Conservation (phyloP, 495 filamentous ascomycete species). For the Filosporella fistucella region DNA sequence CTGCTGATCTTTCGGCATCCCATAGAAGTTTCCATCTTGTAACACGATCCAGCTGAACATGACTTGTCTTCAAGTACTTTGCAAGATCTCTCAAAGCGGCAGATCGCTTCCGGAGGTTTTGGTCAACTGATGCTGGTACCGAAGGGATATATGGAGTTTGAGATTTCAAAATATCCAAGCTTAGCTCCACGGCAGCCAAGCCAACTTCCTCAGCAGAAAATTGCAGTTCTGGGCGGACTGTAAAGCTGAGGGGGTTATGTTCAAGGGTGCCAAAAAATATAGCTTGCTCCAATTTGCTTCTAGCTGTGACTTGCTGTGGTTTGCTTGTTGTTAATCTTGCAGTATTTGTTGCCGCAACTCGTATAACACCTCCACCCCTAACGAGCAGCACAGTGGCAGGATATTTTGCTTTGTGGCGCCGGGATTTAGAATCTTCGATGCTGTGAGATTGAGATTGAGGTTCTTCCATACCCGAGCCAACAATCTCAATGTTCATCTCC, state of each 20-base stretch:
- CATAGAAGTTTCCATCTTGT: slow-evolving; percentile 80
- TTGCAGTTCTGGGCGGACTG: slow-evolving; percentile 51
- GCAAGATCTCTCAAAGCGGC: slow-evolving; percentile 69
- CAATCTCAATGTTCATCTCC: slow-evolving; percentile 53
- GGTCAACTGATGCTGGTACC: slow-evolving; percentile 68
- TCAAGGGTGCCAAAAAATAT: slow-evolving; percentile 82
- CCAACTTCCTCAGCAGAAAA: slow-evolving; percentile 70
- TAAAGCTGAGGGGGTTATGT: slow-evolving; percentile 77
- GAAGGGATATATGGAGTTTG: slow-evolving; percentile 65
- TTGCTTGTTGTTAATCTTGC: slow-evolving; percentile 43
- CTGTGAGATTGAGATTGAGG: slow-evolving; percentile 32
- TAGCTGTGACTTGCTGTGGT: slow-evolving; percentile 61
- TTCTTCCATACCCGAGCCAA: slow-evolving; percentile 58
- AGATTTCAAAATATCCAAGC: slow-evolving; percentile 76
- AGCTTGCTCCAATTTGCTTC: slow-evolving; percentile 88
- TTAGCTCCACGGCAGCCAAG: slow-evolving; percentile 71
- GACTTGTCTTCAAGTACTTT: slow-evolving; percentile 52
- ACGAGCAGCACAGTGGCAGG: slow-evolving; percentile 70
- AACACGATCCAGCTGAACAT: slow-evolving; percentile 48
- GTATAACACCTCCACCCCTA: slow-evolving; percentile 73
- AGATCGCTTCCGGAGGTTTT: slow-evolving; percentile 67
- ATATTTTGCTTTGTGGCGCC: slow-evolving; percentile 49
- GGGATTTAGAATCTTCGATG: slow-evolving; percentile 36
- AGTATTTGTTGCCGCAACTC: slow-evolving; percentile 56
- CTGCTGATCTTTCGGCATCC: slow-evolving; percentile 84